These are phyloP conservation scores for Boletus subcaerulescens DNA, from an alignment of 768 basidiomycete species.

Conservation along the genomic window DNA sequence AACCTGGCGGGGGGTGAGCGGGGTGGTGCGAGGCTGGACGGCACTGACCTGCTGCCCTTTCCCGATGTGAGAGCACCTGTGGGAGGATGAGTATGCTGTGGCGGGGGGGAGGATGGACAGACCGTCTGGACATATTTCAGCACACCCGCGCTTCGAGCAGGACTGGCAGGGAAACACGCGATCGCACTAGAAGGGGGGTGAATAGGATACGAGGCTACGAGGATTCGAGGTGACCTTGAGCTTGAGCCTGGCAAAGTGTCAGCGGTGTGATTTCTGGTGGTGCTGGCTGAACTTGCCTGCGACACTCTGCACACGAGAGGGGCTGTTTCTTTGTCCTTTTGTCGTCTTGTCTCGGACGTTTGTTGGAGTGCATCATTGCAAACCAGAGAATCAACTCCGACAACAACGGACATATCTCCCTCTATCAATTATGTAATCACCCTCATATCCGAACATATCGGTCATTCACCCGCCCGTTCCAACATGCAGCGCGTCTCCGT, in stretches of 20 bases:
- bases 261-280: rapidly evolving
- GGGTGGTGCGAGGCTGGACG: background rate
- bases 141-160: slow-evolving; percentile 64
- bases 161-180: slow-evolving; percentile 66
- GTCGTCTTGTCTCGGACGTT: slow-evolving; percentile 44
- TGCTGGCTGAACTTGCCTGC: slow-evolving; percentile 38
- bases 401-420: slow-evolving; percentile 19
- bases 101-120: background rate
- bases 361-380: slow-evolving; percentile 29
- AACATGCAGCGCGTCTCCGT: slow-evolving; percentile 75
- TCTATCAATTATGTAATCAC: slow-evolving; percentile 28
- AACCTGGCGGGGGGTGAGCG: slow-evolving; percentile 40
- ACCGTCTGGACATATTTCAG: slow-evolving; percentile 62
- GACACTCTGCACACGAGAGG: slow-evolving; percentile 61
- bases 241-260: slow-evolving; percentile 38
- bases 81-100: background rate
- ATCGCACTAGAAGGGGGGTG: slow-evolving; percentile 46
- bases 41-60: slow-evolving; percentile 55
- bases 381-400: slow-evolving; percentile 22
- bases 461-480: slow-evolving; percentile 46
- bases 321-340: slow-evolving; percentile 38
- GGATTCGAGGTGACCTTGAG: slow-evolving; percentile 43
- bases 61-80: slow-evolving; percentile 60
- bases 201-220: slow-evolving; percentile 1
- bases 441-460: slow-evolving; percentile 31